Evolutionary conservation across 2,329 filamentous ascomycete genomes (phyloP).

Genomic region (Onygenales sp.): DNA sequence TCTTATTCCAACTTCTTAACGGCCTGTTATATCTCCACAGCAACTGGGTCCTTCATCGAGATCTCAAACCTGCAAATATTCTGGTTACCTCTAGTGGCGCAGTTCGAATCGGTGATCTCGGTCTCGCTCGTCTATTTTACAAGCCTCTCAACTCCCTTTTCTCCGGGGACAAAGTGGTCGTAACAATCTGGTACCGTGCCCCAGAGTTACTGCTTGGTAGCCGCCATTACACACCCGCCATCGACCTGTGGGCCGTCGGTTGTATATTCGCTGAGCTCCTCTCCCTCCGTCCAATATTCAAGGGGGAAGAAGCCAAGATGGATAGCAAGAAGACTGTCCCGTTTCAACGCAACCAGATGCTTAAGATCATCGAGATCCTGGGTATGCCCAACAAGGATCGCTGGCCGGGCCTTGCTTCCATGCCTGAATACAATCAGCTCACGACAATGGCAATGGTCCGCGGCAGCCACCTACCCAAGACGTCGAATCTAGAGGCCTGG

Average conservation of each 20-base stretch:
- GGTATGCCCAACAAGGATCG: slow-evolving; percentile 79
- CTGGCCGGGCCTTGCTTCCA: slow-evolving; percentile 74
- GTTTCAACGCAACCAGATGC: slow-evolving; percentile 97
- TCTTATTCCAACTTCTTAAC: slow-evolving; percentile 91
- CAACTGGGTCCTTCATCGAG: slow-evolving; percentile 95
- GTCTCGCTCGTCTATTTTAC: slow-evolving; percentile 83
- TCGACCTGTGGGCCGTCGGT: slow-evolving; percentile 95
- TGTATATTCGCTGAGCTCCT: slow-evolving; percentile 96
- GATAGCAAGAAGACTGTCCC: slow-evolving; percentile 96
- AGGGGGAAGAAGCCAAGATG: slow-evolving; percentile 98
- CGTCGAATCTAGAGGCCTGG: slow-evolving; percentile 64
- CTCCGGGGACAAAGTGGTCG: slow-evolving; percentile 92
- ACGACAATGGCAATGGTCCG: slow-evolving; percentile 38
- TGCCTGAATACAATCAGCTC: slow-evolving; percentile 78
- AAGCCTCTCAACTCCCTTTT: slow-evolving; percentile 89
- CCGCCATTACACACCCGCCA: slow-evolving; percentile 92
- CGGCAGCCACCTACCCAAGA: slow-evolving; percentile 41
- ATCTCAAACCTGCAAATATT: slow-evolving; percentile 96
- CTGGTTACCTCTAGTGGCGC: slow-evolving; percentile 88
- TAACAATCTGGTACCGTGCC: slow-evolving; percentile 98
- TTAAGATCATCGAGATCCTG: slow-evolving; percentile 95
- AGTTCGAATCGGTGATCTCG: slow-evolving; percentile 91
- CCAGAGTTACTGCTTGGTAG: slow-evolving; percentile 87
- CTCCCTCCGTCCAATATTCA: slow-evolving; percentile 87
- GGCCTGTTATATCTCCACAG: slow-evolving; percentile 89